Evolutionary conservation across 306 rosid species (phyloP), one percentile per base, ranked within the genome.

Genomic region (Luffa aegyptiaca): DNA sequence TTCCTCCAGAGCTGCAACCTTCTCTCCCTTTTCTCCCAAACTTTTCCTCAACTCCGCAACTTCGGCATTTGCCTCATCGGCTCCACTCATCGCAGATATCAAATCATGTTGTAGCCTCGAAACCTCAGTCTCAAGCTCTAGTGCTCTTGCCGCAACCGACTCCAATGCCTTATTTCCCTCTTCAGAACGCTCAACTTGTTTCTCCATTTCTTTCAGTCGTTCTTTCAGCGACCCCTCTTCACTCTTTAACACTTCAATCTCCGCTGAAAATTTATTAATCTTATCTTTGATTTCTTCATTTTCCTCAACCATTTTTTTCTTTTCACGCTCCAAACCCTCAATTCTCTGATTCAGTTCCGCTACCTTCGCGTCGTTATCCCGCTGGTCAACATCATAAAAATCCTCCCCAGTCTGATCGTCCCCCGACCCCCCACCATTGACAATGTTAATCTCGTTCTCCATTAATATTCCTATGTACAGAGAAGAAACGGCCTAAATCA

Each of bases 21-120:
- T 88, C 65, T 61, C 88, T 49, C 79, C 92, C 57, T 86, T 92
- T 81, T 88, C 93, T 1, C 18, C 84, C 83, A 89, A 57, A 66
- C n/a, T 76, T 63, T 71, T 79, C 79, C 85, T 93, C 90, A 93
- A 84, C 16, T 85, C 87, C 33, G 18, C 78, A 5, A 81, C 76
- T 56, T 96, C 94, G 0, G 51, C 10, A 74, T 81, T 87, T 2
- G 87, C 86, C 14, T 91, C 98, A 58, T 79, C 87, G 1, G 63
- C 87, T 7, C 85, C 94, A 3, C 56, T 45, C 84, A 81, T 80
- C 10, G 97, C 83, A 26, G 89, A 5, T 11, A 87, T 45, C 75
- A 87, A 76, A 39, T 96, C 97, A 14, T 91, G 92, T 8, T 93
- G 98, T 10, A 96, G 89, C 94, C 97, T 96, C 5, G 88, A 12